Percentiles rank a stretch among this genome's conserved stretches.
Conservation (phyloP, 2,329 filamentous ascomycete genomes). For the Phoma sp. region DNA sequence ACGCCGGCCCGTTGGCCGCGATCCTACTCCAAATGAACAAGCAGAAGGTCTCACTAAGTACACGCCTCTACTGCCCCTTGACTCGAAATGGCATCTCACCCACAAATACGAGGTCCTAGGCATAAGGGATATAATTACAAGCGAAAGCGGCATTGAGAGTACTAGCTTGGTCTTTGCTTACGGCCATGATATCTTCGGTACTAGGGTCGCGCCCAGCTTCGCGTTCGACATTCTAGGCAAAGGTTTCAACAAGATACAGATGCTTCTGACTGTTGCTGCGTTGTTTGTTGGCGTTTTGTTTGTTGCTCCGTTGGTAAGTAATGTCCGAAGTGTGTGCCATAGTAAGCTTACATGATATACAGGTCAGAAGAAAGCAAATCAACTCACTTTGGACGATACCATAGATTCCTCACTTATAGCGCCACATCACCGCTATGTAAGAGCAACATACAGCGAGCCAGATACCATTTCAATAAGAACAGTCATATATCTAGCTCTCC, state of each 20-base stretch:
- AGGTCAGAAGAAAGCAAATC: constrained; percentile 69
- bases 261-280: constrained; percentile 82
- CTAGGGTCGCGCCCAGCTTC: constrained; percentile 82
- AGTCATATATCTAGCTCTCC: neutral
- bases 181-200: constrained; percentile 87
- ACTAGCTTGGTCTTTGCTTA: constrained; percentile 89
- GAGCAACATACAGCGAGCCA: neutral
- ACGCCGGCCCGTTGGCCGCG: constrained; percentile 81
- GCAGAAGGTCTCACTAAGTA: constrained; percentile 86
- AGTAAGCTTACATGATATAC: constrained; percentile 16
- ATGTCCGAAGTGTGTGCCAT: neutral
- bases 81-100: constrained; percentile 78
- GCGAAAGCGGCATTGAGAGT: constrained; percentile 84
- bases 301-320: constrained; percentile 79
- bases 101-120: constrained; percentile 84
- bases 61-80: constrained; percentile 77
- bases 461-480: neutral
- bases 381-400: constrained; percentile 65
- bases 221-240: constrained; percentile 92
- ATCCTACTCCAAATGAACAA: constrained; percentile 77
- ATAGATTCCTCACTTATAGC: constrained; percentile 13
- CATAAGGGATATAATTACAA: constrained; percentile 73
- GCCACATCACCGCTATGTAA: neutral
- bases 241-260: constrained; percentile 88
- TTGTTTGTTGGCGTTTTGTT: constrained; percentile 77